These are phyloP conservation scores for Candida saitoana DNA, from an alignment of 805 yeast species.

Conservation along the genomic window DNA sequence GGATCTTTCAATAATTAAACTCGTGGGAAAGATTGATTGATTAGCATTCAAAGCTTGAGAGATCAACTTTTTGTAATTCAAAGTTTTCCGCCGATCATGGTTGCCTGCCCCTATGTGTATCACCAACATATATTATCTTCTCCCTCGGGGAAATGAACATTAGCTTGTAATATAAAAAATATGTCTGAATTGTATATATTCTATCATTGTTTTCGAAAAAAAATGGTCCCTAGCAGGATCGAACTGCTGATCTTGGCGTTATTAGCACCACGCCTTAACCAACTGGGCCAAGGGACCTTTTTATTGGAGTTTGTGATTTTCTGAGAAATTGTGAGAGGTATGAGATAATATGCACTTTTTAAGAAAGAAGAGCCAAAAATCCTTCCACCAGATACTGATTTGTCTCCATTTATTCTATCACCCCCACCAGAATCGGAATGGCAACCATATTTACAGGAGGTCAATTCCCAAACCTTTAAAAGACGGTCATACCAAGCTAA, in stretches of 20 bases:
- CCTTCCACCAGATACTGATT: no score
- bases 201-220: neutral
- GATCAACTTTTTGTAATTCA: slow-evolving; percentile 25
- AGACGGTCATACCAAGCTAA: no score
- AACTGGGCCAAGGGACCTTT: slow-evolving; percentile 56
- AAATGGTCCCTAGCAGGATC: slow-evolving; percentile 81
- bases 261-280: slow-evolving; percentile 53
- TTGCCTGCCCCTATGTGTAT: slow-evolving; percentile 54
- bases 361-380: no score
- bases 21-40: slow-evolving; percentile 10
- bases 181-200: neutral
- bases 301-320: no score
- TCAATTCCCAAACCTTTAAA: no score
- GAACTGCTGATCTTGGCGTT: slow-evolving; percentile 75
- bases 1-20: slow-evolving; percentile 31
- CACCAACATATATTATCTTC: slow-evolving; percentile 14
- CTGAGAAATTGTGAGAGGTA: no score
- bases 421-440: no score
- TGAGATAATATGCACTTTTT: no score
- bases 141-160: neutral
- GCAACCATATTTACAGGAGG: no score
- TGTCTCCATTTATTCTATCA: no score
- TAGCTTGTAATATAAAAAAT: neutral
- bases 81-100: slow-evolving; percentile 23
- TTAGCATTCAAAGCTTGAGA: slow-evolving; percentile 17